Evolutionary conservation across 2,329 filamentous ascomycete genomes (phyloP).

Genomic region (Fusarium sp.): DNA sequence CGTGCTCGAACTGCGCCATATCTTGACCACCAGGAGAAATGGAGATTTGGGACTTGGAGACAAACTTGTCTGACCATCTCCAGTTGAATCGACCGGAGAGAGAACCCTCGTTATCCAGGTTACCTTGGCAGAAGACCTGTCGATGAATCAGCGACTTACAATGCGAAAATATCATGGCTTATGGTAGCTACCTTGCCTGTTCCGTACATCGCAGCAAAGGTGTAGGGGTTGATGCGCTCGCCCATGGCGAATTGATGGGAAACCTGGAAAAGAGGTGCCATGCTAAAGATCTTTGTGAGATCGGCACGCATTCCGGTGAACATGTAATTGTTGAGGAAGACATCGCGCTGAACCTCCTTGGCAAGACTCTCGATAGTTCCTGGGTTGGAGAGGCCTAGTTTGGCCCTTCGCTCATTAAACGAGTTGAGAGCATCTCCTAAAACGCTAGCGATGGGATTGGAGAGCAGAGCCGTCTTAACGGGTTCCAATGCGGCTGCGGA

Average conservation of each 20-base stretch:
- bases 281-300: constrained; percentile 95
- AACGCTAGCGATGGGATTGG: constrained; percentile 77
- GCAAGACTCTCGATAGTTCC: constrained; percentile 91
- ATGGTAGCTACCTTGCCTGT: constrained; percentile 78
- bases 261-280: constrained; percentile 94
- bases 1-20: constrained; percentile 93
- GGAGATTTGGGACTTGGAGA: constrained; percentile 90
- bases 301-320: constrained; percentile 97
- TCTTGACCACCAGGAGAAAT: constrained; percentile 84
- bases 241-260: constrained; percentile 98
- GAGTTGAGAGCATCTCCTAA: constrained; percentile 82
- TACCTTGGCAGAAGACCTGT: constrained; percentile 95
- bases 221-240: constrained; percentile 92
- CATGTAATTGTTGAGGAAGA: constrained; percentile 95
- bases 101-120: constrained; percentile 90
- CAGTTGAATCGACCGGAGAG: constrained; percentile 93
- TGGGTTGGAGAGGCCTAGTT: constrained; percentile 90
- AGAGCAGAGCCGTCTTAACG: constrained; percentile 72
- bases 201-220: constrained; percentile 93
- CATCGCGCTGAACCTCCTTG: constrained; percentile 94
- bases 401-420: constrained; percentile 87
- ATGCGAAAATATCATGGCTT: constrained; percentile 11
- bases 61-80: constrained; percentile 82
- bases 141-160: constrained; percentile 30
- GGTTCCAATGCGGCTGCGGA: constrained; percentile 61